These are phyloP conservation scores for Magnaporthiopsis poae DNA, from an alignment of 2,329 filamentous ascomycete species.

Conservation along the genomic window DNA sequence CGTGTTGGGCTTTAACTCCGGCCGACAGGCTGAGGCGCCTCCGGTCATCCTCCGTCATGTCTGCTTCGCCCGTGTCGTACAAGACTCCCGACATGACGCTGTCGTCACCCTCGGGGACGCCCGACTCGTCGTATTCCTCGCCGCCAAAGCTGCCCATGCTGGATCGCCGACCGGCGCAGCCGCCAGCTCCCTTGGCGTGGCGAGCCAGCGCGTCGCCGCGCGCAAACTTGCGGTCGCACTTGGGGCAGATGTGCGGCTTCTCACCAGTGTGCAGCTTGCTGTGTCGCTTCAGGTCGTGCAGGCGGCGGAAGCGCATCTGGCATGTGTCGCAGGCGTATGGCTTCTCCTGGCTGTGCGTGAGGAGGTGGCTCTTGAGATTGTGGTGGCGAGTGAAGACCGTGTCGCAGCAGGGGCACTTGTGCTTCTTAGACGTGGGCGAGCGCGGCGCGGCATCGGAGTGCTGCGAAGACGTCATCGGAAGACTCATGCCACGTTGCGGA, in stretches of 20 bases:
- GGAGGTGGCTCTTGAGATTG: constrained; percentile 90
- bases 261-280: constrained; percentile 95
- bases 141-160: constrained; percentile 76
- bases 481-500: constrained; percentile 42
- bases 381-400: constrained; percentile 96
- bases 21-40: constrained; percentile 62
- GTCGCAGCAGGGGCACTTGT: constrained; percentile 92
- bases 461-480: constrained; percentile 37
- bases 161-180: constrained; percentile 81
- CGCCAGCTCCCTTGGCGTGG: constrained; percentile 90
- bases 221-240: constrained; percentile 89
- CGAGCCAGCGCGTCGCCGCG: constrained; percentile 87
- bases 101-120: constrained; percentile 36
- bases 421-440: constrained; percentile 71
- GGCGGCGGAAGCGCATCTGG: constrained; percentile 77
- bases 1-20: constrained; percentile 58
- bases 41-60: constrained; percentile 48
- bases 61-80: constrained; percentile 50
- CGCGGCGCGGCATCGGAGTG: constrained; percentile 42
- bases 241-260: constrained; percentile 86
- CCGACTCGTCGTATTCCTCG: constrained; percentile 58
- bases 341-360: constrained; percentile 97
- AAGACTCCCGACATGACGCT: constrained; percentile 46
- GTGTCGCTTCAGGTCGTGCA: constrained; percentile 93
- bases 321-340: constrained; percentile 92